Evolutionary conservation across 441 rosid genomes (phyloP), one percentile per base, ranked within the genome.

Genomic region (Euphorbia corollata): DNA sequence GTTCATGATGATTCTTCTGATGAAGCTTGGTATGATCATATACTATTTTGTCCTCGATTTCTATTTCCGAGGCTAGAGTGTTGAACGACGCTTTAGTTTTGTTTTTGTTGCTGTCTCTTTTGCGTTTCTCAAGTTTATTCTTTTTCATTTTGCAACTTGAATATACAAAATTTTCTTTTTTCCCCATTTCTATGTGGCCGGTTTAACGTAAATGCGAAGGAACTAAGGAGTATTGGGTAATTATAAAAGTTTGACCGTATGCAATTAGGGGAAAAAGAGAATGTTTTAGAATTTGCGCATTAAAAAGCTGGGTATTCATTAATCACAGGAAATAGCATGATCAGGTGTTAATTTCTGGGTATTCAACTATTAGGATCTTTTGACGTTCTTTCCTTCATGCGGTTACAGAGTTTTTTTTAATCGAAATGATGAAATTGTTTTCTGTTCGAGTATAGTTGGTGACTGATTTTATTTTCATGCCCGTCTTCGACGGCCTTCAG

Each of bases 1-100:
- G 86, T 79, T 45, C 79, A n/a, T 16, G 70, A 48, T 11, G 84
- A 74, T 77, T 85, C 92, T 75, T 79, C 83, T 60, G 91, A 87
- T 59, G 90, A 82, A 59, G 90, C 85, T 68, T 90, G 93, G 92
- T 87, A 83, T 64, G 74, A 24, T 36, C 60, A 12, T 57, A 1
- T 61, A 24, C 2, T 70, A 20, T 38, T 32, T 9, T 36, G 43
- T 60, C 41, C 57, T 19, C 45, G 55, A 23, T n/a, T 67, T 41
- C 41, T 43, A 69, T 63, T 63, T 18, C 43, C 30, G n/a, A 1
- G 19, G 32, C 32, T 27, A 27, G 32, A 27, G 34, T 20, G 13
- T 18, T 18, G 15, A 4, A 24, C 10, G 8, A 41, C 20, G 11
- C 47, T 12, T 27, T 34, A 0, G 56, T 63, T 41, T 36, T 39